These are phyloP conservation scores for Aspergillus transmontanensis DNA, from an alignment of 2,329 filamentous ascomycete species.

Conservation along the genomic window DNA sequence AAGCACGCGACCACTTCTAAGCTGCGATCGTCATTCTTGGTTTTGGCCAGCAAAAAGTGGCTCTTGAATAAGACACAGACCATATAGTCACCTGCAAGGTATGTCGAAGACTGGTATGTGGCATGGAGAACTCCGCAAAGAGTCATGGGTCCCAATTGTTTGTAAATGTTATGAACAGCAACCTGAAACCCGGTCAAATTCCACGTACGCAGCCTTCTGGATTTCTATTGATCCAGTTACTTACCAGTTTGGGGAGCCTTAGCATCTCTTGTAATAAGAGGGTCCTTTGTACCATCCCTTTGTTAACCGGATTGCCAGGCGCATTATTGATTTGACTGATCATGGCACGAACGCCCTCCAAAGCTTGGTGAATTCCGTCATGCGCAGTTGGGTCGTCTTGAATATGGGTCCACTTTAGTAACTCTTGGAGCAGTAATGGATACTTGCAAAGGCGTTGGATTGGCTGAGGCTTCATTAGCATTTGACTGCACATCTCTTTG, in stretches of 20 bases:
- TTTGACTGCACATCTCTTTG: neutral
- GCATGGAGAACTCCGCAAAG: conserved; percentile 83
- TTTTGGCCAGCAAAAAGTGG: conserved; percentile 74
- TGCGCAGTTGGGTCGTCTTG: conserved; percentile 83
- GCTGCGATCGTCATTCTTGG: conserved; percentile 63
- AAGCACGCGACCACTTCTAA: conserved; percentile 79
- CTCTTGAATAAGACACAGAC: conserved; percentile 82
- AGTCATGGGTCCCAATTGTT: conserved; percentile 75
- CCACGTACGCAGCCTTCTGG: neutral
- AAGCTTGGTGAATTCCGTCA: conserved; percentile 73
- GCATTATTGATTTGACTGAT: conserved; percentile 81
- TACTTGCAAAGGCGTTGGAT: conserved; percentile 93
- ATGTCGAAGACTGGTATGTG: conserved; percentile 73
- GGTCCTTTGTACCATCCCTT: conserved; percentile 74
- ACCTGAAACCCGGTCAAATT: conserved; percentile 24
- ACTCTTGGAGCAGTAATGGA: conserved; percentile 79
- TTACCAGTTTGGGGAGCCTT: conserved; percentile 71
- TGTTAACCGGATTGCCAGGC: conserved; percentile 73
- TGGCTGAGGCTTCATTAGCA: conserved; percentile 59
- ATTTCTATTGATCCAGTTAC: conserved; percentile 20
- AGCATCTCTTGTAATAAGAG: conserved; percentile 84
- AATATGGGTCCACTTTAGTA: conserved; percentile 80
- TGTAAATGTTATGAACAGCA: conserved; percentile 61
- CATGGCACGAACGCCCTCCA: conserved; percentile 71
- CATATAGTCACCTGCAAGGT: conserved; percentile 77